A percentile compares a stretch with the other conserved stretches of the same genome.
These are phyloP conservation scores for Rhodocollybia butyracea DNA, from an alignment of 768 basidiomycete species.

Conservation along the genomic window DNA sequence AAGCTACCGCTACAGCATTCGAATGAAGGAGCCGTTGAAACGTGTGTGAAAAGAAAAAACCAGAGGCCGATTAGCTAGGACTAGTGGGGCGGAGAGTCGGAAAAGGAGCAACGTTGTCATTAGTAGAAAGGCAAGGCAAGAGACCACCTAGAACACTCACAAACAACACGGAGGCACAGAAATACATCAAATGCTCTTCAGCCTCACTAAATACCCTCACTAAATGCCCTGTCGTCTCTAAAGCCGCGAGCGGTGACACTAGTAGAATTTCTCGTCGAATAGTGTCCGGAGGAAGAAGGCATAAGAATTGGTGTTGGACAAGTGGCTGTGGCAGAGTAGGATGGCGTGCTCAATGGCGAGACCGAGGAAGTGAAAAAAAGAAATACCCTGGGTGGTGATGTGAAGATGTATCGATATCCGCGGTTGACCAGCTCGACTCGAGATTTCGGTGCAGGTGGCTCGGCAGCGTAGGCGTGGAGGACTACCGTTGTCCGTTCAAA, in stretches of 20 bases:
- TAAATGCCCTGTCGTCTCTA: conserved; percentile 45
- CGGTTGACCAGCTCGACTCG: no score
- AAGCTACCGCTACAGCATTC: conserved; percentile 56
- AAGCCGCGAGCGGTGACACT: conserved; percentile 48
- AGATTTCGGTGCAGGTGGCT: no score
- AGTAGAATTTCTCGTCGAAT: conserved; percentile 40
- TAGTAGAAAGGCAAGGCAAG: no score
- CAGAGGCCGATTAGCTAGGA: conserved; percentile 96
- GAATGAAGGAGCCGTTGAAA: conserved; percentile 77
- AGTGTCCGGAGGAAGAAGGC: conserved; percentile 47
- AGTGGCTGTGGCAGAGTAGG: no score
- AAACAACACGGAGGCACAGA: conserved; percentile 88
- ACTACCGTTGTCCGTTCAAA: no score
- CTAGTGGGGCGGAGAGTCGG: conserved; percentile 35
- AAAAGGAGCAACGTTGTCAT: background rate
- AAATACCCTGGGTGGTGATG: no score
- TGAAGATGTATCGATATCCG: no score
- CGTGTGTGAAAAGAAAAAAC: conserved; percentile 98
- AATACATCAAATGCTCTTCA: conserved; percentile 81
- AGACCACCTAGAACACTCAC: conserved; percentile 47
- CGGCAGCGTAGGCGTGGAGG: no score
- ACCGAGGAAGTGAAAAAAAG: no score
- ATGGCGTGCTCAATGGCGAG: no score
- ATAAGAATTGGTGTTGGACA: conserved; percentile 38
- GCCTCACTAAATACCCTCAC: no score